Conservation (phyloP, 805 yeast genomes). For the Zygoascus biomembranicola region DNA sequence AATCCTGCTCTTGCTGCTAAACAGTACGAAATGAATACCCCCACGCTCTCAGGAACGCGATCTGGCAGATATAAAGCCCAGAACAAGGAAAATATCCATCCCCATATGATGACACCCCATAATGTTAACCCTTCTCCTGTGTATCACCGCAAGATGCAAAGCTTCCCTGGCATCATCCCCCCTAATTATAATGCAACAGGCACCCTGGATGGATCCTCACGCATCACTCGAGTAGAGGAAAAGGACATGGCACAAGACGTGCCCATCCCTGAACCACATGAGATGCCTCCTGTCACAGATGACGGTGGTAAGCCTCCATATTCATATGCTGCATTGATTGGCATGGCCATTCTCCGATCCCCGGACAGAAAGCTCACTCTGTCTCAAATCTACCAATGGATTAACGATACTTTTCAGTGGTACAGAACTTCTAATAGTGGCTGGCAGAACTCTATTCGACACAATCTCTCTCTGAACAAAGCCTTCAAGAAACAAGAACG, state of each 20-base stretch:
- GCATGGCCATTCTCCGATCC: conserved; percentile 85
- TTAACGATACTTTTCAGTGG: conserved; percentile 72
- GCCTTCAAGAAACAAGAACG: conserved; percentile 87
- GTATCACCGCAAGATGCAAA: background rate
- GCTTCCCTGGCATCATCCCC: background rate
- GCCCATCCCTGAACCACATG: conserved; percentile 8
- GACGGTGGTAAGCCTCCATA: conserved; percentile 80
- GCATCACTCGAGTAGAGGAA: background rate
- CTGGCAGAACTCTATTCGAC: conserved; percentile 97
- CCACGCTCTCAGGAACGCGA: conserved; percentile 1
- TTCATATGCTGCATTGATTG: conserved; percentile 88
- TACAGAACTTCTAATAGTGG: conserved; percentile 83
- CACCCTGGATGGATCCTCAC: background rate
- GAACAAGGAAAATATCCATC: conserved; percentile 3
- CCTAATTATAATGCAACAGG: background rate
- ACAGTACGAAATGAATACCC: background rate
- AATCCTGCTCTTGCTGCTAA: background rate
- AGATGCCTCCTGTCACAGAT: conserved; percentile 30
- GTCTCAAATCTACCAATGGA: conserved; percentile 88
- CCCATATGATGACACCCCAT: background rate
- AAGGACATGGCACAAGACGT: background rate
- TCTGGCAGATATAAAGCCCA: background rate
- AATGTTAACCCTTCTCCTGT: background rate
- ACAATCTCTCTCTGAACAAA: conserved; percentile 84
- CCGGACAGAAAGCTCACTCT: conserved; percentile 61